phyloP scores from a whole-genome alignment of 163 green algal species.

The Picocystis sp. region DNA sequence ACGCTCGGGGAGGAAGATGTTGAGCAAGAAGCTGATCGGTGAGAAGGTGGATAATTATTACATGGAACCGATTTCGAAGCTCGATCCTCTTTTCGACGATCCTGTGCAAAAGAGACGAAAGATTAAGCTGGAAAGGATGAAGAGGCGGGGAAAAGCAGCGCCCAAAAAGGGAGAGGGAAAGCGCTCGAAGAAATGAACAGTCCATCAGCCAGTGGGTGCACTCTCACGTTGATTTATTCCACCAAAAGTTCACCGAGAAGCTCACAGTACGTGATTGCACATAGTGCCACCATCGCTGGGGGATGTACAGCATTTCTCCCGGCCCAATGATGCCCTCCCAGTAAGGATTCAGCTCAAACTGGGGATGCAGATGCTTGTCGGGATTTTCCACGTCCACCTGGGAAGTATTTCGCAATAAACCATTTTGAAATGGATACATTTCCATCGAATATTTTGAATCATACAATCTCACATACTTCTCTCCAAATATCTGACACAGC shows the following conservation, averaged over 20 bases:
- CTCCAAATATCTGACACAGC: conserved; percentile 65
- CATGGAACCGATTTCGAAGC: conserved; percentile 12
- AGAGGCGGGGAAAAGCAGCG: conserved; percentile 5
- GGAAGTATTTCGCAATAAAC: conserved; percentile 3
- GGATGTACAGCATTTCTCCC: conserved; percentile 83
- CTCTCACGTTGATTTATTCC: conserved; percentile 11
- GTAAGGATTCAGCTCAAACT: conserved; percentile 19
- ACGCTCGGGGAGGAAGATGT: conserved; percentile 37
- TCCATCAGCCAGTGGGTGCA: conserved; percentile 2
- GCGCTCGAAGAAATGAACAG: neutral
- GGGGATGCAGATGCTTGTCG: conserved; percentile 16
- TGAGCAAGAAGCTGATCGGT: conserved; percentile 27
- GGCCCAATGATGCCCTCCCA: conserved; percentile 50
- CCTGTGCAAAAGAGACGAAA: conserved; percentile 1
- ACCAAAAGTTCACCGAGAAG: conserved; percentile 88
- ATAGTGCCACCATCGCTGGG: conserved; percentile 80
- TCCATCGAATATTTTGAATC: conserved; percentile 16
- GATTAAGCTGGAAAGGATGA: conserved; percentile 7
- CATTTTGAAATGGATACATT: conserved; percentile 38
- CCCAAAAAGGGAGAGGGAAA: conserved; percentile 15
- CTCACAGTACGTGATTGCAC: conserved; percentile 45
- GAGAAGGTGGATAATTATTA: conserved; percentile 30
- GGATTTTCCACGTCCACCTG: conserved; percentile 24
- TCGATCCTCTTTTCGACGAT: conserved; percentile 31
- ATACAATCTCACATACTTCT: conserved; percentile 89